Percentiles rank a stretch among this genome's conserved stretches.
These are phyloP conservation scores for Taphrina populina DNA, from an alignment of 1,139 yeast genomes.

Conservation along the genomic window DNA sequence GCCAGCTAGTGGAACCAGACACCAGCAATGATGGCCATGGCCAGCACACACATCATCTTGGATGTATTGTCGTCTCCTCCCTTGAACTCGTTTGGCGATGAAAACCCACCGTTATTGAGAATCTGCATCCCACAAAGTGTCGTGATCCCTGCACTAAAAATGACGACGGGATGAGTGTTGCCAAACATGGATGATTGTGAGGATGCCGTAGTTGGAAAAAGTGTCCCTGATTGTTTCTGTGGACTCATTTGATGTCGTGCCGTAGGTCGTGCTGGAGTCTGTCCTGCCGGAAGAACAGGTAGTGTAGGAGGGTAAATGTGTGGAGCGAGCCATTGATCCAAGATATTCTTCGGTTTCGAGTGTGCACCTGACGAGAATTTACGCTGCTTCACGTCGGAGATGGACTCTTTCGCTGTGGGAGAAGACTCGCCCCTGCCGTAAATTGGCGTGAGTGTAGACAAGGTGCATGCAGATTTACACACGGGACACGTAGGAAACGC, in stretches of 20 bases:
- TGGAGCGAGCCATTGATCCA: conserved; percentile 32
- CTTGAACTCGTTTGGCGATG: conserved; percentile 8
- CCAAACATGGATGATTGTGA: conserved; percentile 12
- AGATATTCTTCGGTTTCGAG: conserved; percentile 24
- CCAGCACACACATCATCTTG: conserved; percentile 24
- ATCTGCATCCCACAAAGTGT: conserved; percentile 32
- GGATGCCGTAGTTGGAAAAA: not conserved
- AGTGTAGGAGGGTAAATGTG: conserved; percentile 29
- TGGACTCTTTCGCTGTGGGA: not conserved
- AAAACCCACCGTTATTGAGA: conserved; percentile 24
- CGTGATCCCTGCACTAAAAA: conserved; percentile 28
- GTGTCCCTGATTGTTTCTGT: too few relatives aligned
- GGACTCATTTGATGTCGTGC: conserved; percentile 4
- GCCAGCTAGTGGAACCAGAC: conserved; percentile 32
- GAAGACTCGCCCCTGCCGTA: conserved; percentile 28
- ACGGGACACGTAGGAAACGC: conserved; percentile 31
- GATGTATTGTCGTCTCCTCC: conserved; percentile 17
- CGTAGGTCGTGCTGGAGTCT: conserved; percentile 24
- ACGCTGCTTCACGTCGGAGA: conserved; percentile 1
- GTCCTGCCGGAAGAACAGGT: conserved; percentile 10
- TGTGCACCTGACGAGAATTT: conserved; percentile 18
- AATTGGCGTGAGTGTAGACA: conserved; percentile 32
- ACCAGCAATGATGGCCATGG: conserved; percentile 31
- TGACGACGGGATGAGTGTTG: conserved; percentile 26
- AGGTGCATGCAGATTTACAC: conserved; percentile 30